Percentiles rank a stretch among this genome's conserved stretches.
These are phyloP conservation scores for Emericellopsis terricola DNA, from an alignment of 495 filamentous ascomycete species.

Conservation along the genomic window DNA sequence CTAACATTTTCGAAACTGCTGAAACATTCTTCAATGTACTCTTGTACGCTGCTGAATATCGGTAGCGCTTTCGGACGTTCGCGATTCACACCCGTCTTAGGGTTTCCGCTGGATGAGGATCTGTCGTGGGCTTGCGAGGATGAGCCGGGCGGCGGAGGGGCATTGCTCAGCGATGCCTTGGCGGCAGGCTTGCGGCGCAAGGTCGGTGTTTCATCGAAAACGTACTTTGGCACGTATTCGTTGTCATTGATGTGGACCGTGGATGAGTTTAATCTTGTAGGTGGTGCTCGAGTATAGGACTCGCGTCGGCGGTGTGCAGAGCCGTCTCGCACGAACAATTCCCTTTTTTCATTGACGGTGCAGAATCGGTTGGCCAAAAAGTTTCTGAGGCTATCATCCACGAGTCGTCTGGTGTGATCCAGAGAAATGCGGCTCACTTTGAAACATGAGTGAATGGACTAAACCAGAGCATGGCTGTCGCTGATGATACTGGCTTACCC, in stretches of 20 bases:
- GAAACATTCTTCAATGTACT: constrained; percentile 53
- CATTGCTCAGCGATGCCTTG: no score
- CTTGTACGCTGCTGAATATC: constrained; percentile 57
- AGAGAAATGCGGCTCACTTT: constrained; percentile 12
- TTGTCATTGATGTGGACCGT: neutral
- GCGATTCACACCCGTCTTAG: neutral
- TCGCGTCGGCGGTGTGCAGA: neutral
- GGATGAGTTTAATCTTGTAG: neutral
- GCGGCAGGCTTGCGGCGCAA: constrained; percentile 7
- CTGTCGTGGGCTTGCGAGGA: constrained; percentile 5
- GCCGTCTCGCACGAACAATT: neutral
- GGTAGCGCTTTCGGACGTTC: constrained; percentile 13
- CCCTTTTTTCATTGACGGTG: no score
- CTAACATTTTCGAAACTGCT: constrained; percentile 56
- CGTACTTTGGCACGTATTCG: neutral
- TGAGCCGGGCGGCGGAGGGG: constrained; percentile 8
- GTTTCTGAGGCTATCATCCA: constrained; percentile 11
- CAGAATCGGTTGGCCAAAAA: constrained; percentile 6
- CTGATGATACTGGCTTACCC: neutral
- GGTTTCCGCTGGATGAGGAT: constrained; percentile 1
- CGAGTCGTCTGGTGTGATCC: constrained; percentile 12
- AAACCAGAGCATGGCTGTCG: neutral
- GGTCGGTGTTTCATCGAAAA: constrained; percentile 1
- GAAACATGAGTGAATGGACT: constrained; percentile 1
- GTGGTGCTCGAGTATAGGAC: neutral